These are phyloP conservation scores for Hypsizygus marmoreus DNA, from an alignment of 768 basidiomycete genomes.

Conservation along the genomic window DNA sequence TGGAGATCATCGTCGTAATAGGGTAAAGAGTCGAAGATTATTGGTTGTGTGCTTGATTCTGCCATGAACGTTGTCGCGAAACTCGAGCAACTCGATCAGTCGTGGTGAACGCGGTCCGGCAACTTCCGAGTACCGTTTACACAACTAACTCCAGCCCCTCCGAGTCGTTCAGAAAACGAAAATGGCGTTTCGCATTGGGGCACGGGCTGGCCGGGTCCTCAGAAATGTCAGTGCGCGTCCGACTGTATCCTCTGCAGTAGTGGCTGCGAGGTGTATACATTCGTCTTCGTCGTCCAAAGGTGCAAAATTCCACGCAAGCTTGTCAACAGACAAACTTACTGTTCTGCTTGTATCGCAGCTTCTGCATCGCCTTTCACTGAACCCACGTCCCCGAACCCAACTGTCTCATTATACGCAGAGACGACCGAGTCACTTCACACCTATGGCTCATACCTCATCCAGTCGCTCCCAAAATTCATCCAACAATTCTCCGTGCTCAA, in stretches of 20 bases:
- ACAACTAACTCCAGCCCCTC: slow-evolving; percentile 1
- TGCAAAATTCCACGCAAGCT: slow-evolving; percentile 20
- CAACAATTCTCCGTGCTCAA: slow-evolving; percentile 97
- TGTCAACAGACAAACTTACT: background rate
- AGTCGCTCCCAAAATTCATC: slow-evolving; percentile 94
- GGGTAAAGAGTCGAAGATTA: slow-evolving; percentile 83
- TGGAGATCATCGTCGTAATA: slow-evolving; percentile 96
- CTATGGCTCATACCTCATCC: slow-evolving; percentile 91
- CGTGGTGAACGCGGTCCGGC: slow-evolving; percentile 13
- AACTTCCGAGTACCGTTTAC: slow-evolving; percentile 19
- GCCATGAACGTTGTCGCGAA: slow-evolving; percentile 26
- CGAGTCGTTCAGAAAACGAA: slow-evolving; percentile 7
- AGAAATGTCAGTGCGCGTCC: slow-evolving; percentile 39
- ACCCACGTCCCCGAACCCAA: slow-evolving; percentile 86
- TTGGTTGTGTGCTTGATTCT: slow-evolving; percentile 18
- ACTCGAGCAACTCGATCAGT: background rate
- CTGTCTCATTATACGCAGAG: slow-evolving; percentile 68
- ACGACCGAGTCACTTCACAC: slow-evolving; percentile 81
- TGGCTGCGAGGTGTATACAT: slow-evolving; percentile 45
- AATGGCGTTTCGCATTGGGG: slow-evolving; percentile 50
- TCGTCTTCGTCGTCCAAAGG: slow-evolving; percentile 52
- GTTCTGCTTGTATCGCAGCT: slow-evolving; percentile 36
- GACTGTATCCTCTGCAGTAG: slow-evolving; percentile 21
- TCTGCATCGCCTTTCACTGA: slow-evolving; percentile 84
- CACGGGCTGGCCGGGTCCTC: slow-evolving; percentile 45